Conservation (phyloP, 805 yeast species). For the Kluyveromyces dobzhanskii region DNA sequence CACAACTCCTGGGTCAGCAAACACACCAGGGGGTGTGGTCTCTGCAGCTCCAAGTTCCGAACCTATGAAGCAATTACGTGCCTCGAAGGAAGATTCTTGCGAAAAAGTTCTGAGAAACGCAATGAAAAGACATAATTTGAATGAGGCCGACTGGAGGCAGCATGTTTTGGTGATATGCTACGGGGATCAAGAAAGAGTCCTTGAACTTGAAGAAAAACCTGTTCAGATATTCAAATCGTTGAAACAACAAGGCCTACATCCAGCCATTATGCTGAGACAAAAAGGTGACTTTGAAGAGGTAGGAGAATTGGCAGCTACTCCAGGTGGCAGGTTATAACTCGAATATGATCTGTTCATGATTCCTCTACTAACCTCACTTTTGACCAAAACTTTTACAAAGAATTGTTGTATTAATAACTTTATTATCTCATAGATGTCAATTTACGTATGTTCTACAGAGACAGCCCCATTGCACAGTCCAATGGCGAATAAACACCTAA, state of each 20-base stretch:
- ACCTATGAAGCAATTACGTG: conserved; percentile 75
- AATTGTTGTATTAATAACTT: too few relatives aligned
- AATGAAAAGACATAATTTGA: conserved; percentile 73
- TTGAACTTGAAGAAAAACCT: conserved; percentile 82
- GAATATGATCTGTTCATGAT: too few relatives aligned
- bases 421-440: too few relatives aligned
- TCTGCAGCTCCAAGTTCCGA: conserved; percentile 30
- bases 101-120: conserved; percentile 82
- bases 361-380: too few relatives aligned
- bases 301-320: conserved; percentile 13
- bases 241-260: conserved; percentile 77
- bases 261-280: conserved; percentile 87
- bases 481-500: too few relatives aligned
- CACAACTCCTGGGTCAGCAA: conserved; percentile 6
- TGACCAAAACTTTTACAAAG: too few relatives aligned
- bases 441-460: too few relatives aligned
- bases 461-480: too few relatives aligned
- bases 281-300: conserved; percentile 45
- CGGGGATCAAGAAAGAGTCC: conserved; percentile 80
- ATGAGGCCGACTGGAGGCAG: conserved; percentile 74
- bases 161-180: conserved; percentile 85
- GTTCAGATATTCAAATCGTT: conserved; percentile 77
- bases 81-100: conserved; percentile 87
- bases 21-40: conserved; percentile 5
- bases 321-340: conserved; percentile 13